Conservation (phyloP, 441 rosid species). For the Gossypium schwendimanii region DNA sequence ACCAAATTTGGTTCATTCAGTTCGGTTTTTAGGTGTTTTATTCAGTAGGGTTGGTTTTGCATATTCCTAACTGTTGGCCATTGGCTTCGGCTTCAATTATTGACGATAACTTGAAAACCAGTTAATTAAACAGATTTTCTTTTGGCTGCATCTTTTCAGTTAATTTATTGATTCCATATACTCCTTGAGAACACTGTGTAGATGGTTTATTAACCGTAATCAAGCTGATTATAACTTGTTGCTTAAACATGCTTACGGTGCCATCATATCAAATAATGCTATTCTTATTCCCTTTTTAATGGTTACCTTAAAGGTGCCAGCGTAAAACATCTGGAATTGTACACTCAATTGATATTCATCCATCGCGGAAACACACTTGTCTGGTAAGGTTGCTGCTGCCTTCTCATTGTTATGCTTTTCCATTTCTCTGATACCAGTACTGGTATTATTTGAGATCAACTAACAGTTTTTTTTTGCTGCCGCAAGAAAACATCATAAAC, state of each 20-base stretch:
- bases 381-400: slow-evolving; percentile 40
- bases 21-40: background rate
- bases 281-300: slow-evolving; percentile 6
- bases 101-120: background rate
- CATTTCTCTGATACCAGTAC: background rate
- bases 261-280: background rate
- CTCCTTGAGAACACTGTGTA: background rate
- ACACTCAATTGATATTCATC: slow-evolving; percentile 83
- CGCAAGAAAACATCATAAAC: background rate
- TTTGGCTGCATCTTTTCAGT: background rate
- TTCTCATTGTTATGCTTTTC: background rate
- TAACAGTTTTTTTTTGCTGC: background rate
- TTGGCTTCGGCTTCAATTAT: background rate
- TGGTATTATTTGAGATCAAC: background rate
- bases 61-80: background rate
- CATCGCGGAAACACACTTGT: slow-evolving; percentile 84
- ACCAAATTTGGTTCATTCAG: background rate
- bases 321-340: slow-evolving; percentile 62
- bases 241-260: background rate
- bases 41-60: no score
- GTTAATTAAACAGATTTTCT: background rate
- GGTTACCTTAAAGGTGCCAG: slow-evolving; percentile 42
- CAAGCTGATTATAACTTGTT: background rate
- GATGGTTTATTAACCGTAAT: background rate
- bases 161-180: background rate